Evolutionary conservation across 2,329 filamentous ascomycete genomes (phyloP).

Genomic region (Exophiala calicioides): DNA sequence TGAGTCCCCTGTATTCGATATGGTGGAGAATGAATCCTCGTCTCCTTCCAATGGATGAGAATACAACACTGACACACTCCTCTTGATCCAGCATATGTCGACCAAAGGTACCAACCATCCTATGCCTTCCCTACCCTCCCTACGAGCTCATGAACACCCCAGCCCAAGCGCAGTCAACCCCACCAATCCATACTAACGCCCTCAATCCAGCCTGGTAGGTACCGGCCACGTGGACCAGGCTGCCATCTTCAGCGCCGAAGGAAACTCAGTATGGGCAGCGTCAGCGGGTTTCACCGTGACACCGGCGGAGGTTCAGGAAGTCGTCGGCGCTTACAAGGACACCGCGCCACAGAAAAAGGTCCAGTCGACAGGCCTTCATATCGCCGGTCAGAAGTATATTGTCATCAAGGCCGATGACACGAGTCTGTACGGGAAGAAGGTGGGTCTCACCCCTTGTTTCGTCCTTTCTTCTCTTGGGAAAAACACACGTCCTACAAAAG

Average conservation of each 20-base stretch:
- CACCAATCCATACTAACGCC: constrained; percentile 5
- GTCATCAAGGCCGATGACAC: constrained; percentile 73
- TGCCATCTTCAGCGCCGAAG: constrained; percentile 78
- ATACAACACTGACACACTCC: too few species aligned
- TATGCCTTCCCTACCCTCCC: neutral
- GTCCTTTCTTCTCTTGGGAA: too few species aligned
- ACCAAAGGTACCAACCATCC: constrained; percentile 24
- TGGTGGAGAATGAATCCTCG: too few species aligned
- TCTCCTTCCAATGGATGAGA: too few species aligned
- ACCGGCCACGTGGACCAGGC: constrained; percentile 79
- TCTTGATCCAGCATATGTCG: constrained; percentile 29
- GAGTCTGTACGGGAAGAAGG: constrained; percentile 83
- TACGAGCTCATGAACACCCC: neutral
- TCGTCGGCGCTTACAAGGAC: constrained; percentile 57
- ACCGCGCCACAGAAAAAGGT: constrained; percentile 62
- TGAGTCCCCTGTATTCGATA: constrained; percentile 7
- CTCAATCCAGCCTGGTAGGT: constrained; percentile 67
- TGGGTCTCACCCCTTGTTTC: constrained; percentile 45
- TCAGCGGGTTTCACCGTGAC: constrained; percentile 70
- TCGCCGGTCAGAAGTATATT: constrained; percentile 77
- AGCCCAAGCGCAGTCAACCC: too few species aligned
- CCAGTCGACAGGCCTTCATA: constrained; percentile 70
- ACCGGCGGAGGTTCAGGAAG: constrained; percentile 56
- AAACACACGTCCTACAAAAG: too few species aligned
- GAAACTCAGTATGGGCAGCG: constrained; percentile 77